phyloP scores from a whole-genome alignment of 75 land plant species.

The Cryptomeria japonica region DNA sequence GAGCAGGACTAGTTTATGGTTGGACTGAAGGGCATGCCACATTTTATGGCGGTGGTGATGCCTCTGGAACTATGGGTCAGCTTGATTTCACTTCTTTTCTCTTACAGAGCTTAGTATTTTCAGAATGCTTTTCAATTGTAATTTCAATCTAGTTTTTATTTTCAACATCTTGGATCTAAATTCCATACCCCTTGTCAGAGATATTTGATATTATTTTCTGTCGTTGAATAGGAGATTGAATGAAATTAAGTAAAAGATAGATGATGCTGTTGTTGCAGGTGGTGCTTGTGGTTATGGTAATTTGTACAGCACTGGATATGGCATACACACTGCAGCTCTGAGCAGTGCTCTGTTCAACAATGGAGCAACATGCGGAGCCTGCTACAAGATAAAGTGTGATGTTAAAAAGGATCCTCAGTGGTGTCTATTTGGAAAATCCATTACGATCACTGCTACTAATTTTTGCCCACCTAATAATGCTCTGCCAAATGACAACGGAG shows the following conservation, averaged over 20 bases:
- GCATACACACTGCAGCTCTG: constrained; percentile 50
- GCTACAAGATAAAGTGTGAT: constrained; percentile 55
- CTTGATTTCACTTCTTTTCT: no score
- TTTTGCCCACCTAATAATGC: no score
- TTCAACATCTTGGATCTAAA: no score
- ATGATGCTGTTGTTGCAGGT: background rate
- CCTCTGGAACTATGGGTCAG: background rate
- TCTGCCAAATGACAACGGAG: no score
- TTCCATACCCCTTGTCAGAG: no score
- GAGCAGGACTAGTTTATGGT: background rate
- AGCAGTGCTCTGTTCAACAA: constrained; percentile 49
- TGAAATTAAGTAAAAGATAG: no score
- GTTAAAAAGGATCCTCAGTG: constrained; percentile 23
- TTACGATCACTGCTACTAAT: constrained; percentile 28
- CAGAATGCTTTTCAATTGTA: no score
- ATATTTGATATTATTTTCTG: no score
- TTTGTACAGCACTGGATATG: constrained; percentile 38
- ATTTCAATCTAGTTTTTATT: no score
- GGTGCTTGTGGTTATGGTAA: constrained; percentile 26
- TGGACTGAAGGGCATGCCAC: constrained; percentile 1
- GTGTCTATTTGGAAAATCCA: constrained; percentile 44
- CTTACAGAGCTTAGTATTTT: no score
- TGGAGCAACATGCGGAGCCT: constrained; percentile 52
- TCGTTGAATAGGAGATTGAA: no score
- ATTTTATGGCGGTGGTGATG: constrained; percentile 3